Evolutionary conservation across 1,284 basidiomycete genomes (phyloP).

Genomic region (Ustilago cynodontis): DNA sequence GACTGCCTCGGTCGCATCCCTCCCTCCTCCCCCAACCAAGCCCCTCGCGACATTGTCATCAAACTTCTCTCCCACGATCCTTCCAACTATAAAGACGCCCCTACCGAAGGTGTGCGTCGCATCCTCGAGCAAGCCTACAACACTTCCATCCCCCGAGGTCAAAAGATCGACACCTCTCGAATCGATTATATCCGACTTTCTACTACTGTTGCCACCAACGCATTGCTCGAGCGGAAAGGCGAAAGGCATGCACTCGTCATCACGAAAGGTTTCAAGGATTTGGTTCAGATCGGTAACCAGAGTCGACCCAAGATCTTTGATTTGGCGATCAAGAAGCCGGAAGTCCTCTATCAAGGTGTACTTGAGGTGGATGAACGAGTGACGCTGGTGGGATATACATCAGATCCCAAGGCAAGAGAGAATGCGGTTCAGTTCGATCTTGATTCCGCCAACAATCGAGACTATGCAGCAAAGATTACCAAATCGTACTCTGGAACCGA

Average conservation of each 20-base stretch:
- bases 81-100: conserved; percentile 90
- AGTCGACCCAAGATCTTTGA: conserved; percentile 81
- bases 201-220: conserved; percentile 96
- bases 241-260: conserved; percentile 90
- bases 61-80: conserved; percentile 72
- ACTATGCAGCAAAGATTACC: conserved; percentile 25
- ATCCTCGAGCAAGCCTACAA: conserved; percentile 84
- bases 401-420: conserved; percentile 82
- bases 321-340: conserved; percentile 74
- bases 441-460: conserved; percentile 21
- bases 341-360: conserved; percentile 82
- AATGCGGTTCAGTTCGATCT: conserved; percentile 71
- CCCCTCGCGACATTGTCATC: conserved; percentile 68
- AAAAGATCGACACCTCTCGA: conserved; percentile 81
- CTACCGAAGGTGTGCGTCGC: conserved; percentile 92
- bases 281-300: conserved; percentile 91
- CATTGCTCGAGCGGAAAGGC: conserved; percentile 92
- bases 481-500: conserved; percentile 60
- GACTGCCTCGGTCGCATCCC: conserved; percentile 65
- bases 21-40: conserved; percentile 11
- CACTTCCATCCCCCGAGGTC: conserved; percentile 77
- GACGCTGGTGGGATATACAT: conserved; percentile 90
- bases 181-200: conserved; percentile 93
- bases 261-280: conserved; percentile 90
- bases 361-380: conserved; percentile 94